Percentiles rank a stretch among this genome's conserved stretches.
These are phyloP conservation scores for Phytophthora hybrid DNA, from an alignment of 352 stramenopile genomes.

Conservation along the genomic window DNA sequence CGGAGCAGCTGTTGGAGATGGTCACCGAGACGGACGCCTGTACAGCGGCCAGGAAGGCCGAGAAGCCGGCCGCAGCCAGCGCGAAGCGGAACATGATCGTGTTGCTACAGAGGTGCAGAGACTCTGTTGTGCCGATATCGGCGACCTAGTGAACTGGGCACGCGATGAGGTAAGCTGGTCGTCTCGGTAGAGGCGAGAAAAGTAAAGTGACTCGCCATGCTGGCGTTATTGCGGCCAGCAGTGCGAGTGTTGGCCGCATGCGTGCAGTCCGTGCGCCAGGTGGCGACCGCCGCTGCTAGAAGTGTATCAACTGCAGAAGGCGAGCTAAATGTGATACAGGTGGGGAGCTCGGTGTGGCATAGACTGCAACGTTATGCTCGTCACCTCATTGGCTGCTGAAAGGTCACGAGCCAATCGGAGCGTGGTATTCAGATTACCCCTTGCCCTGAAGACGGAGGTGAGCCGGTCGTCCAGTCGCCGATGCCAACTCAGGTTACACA, in stretches of 20 bases:
- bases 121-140: slow-evolving; percentile 23
- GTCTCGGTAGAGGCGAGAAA: slow-evolving; percentile 29
- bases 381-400: slow-evolving; percentile 27
- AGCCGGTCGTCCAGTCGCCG: slow-evolving; percentile 17
- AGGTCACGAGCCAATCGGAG: neutral
- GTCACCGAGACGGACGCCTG: slow-evolving; percentile 46
- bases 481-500: neutral
- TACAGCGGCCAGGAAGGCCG: slow-evolving; percentile 26
- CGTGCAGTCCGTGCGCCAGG: slow-evolving; percentile 27
- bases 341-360: slow-evolving; percentile 13
- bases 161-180: slow-evolving; percentile 28
- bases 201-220: slow-evolving; percentile 33
- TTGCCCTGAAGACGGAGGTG: slow-evolving; percentile 21
- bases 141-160: slow-evolving; percentile 16
- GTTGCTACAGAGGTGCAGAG: neutral
- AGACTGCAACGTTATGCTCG: neutral
- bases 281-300: slow-evolving; percentile 15
- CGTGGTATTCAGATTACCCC: slow-evolving; percentile 3
- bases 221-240: slow-evolving; percentile 16
- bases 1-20: slow-evolving; percentile 56
- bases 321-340: slow-evolving; percentile 31
- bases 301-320: slow-evolving; percentile 20
- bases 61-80: slow-evolving; percentile 26
- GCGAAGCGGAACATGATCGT: slow-evolving; percentile 33
- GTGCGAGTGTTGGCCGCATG: slow-evolving; percentile 4